Base-by-base conservation (phyloP, 768 basidiomycete genomes). In the Panellus pusillus region DNA sequence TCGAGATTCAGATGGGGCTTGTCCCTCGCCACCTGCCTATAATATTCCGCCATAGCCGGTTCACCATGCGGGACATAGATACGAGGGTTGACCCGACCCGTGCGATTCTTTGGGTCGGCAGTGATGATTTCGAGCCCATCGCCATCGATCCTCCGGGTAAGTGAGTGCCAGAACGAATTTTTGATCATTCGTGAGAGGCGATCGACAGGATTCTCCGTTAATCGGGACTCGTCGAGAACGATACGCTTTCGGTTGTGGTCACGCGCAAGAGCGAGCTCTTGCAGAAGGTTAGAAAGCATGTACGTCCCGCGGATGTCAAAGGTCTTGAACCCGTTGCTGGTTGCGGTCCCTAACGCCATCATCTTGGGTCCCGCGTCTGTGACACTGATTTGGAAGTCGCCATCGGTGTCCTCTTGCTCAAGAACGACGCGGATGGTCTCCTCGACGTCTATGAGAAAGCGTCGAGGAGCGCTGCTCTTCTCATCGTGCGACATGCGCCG, bases 221-320 rank as follows among this genome's bases (percentile, higher is more conserved):
- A 79, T 57, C 96, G 89, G n/a, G 93, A 87, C 70, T 99, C 97
- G 63, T 99, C 97, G n/a, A 99, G 85, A 17, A 99, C 93, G 66
- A 99, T 97, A 8, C 93, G 89, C 72, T 96, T 96, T 52, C 94
- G 80, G 58, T 89, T 88, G 70, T 96, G 94, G 66, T 98, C 96
- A 9, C 93, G 85, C 6, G 97, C 96, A 18, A 98, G 83, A 2
- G 96, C 96, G 43, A 99, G 87, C 68, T 99, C 96, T 76, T 99
- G 96, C n/a, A 99, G 79, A 20, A 99, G 82, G 71, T 98, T 98
- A 12, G 96, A 98, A 42, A 99, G 78, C 96, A 98, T 98, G 72
- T 98, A 99, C n/a, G 90, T 98, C 38, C 97, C 96, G 41, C 96
- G 80, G 58, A 98, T 93, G 72, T 99, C 96, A 69, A 97, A 97